These are phyloP conservation scores for Penicillium capsulatum DNA, from an alignment of 2,329 filamentous ascomycete genomes.

Conservation along the genomic window DNA sequence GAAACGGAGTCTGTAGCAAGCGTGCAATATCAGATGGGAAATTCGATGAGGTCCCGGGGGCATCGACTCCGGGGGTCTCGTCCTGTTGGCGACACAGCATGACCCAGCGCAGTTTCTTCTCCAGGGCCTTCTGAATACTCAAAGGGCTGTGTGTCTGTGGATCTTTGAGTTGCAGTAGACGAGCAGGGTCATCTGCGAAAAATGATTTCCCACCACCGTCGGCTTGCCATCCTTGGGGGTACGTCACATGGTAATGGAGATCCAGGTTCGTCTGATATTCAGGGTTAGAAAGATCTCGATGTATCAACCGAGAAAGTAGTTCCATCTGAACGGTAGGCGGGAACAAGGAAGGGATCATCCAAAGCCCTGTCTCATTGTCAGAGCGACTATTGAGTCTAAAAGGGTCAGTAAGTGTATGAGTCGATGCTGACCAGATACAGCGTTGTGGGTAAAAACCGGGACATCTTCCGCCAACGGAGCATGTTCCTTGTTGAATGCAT, in stretches of 20 bases:
- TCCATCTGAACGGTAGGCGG: slow-evolving; percentile 63
- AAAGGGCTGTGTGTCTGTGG: slow-evolving; percentile 70
- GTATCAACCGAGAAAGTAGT: slow-evolving; percentile 69
- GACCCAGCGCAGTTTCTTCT: slow-evolving; percentile 83
- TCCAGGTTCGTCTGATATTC: slow-evolving; percentile 86
- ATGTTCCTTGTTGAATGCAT: slow-evolving; percentile 10
- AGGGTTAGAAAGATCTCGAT: slow-evolving; percentile 69
- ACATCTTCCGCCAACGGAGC: slow-evolving; percentile 23
- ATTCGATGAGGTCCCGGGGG: slow-evolving; percentile 58
- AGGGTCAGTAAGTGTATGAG: slow-evolving; percentile 23
- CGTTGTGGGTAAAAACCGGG: slow-evolving; percentile 35
- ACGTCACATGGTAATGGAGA: slow-evolving; percentile 69
- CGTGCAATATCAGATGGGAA: slow-evolving; percentile 71
- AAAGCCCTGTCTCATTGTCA: slow-evolving; percentile 69
- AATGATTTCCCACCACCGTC: slow-evolving; percentile 39
- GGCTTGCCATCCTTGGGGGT: slow-evolving; percentile 41
- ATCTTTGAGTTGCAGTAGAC: slow-evolving; percentile 58
- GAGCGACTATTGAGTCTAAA: too few relatives aligned
- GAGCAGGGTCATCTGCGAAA: slow-evolving; percentile 50
- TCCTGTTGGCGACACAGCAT: slow-evolving; percentile 95
- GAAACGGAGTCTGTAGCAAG: slow-evolving; percentile 68
- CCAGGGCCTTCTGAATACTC: slow-evolving; percentile 64
- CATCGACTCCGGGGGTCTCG: slow-evolving; percentile 85
- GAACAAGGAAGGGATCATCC: slow-evolving; percentile 71
- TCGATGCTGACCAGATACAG: slow-evolving; percentile 35